These are phyloP conservation scores for Olyra latifolia DNA, from an alignment of 176 grass and related monocot species.

Conservation along the genomic window DNA sequence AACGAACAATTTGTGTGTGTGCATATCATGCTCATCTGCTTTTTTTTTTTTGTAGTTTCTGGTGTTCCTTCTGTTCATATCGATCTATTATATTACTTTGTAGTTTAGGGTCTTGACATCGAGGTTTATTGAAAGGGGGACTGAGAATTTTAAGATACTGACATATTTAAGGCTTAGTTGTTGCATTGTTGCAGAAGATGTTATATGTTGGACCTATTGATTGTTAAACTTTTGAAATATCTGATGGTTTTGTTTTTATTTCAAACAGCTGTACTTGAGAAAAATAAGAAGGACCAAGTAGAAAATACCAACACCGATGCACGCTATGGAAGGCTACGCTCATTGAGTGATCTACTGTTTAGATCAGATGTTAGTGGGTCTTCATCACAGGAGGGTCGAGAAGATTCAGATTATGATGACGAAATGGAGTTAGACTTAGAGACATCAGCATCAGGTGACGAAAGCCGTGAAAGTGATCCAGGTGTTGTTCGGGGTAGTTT, in stretches of 20 bases:
- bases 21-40: background rate
- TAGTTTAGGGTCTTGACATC: background rate
- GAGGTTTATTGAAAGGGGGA: slow-evolving; percentile 5
- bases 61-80: background rate
- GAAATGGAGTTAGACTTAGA: slow-evolving; percentile 97
- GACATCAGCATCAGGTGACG: slow-evolving; percentile 75
- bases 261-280: slow-evolving; percentile 77
- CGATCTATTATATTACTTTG: slow-evolving; percentile 10
- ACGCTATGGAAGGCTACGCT: slow-evolving; percentile 58
- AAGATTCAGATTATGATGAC: slow-evolving; percentile 85
- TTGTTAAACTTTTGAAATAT: slow-evolving; percentile 6
- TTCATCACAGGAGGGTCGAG: slow-evolving; percentile 54
- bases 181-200: background rate
- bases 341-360: slow-evolving; percentile 79
- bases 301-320: slow-evolving; percentile 47
- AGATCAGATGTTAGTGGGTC: slow-evolving; percentile 58
- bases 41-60: background rate
- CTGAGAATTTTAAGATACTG: background rate
- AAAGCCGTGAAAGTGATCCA: slow-evolving; percentile 71
- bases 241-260: slow-evolving; percentile 33
- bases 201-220: background rate
- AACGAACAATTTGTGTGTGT: background rate
- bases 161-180: background rate
- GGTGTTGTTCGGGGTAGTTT: slow-evolving; percentile 59
- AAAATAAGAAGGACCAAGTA: slow-evolving; percentile 59